Percentiles rank a stretch among this genome's conserved stretches.
phyloP scores from a whole-genome alignment of 2,329 filamentous ascomycete species.

The Ophiostoma sp. region DNA sequence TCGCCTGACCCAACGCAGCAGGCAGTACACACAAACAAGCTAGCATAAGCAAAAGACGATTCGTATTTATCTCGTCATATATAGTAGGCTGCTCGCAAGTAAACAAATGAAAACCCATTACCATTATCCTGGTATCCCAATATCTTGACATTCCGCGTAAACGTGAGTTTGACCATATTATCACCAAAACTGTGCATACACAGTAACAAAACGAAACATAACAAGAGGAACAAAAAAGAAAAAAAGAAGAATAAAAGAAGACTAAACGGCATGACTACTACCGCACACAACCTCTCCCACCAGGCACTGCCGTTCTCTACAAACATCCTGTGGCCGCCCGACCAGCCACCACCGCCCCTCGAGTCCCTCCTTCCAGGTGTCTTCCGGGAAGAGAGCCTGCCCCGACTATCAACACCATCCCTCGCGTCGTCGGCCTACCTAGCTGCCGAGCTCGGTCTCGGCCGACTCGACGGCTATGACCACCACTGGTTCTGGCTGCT shows the following conservation, averaged over 20 bases:
- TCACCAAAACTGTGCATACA: too few species aligned
- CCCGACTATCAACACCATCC: slow-evolving; percentile 19
- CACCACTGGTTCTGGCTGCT: slow-evolving; percentile 29
- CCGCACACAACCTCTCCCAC: not conserved
- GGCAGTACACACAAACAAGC: too few species aligned
- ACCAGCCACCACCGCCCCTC: slow-evolving; percentile 17
- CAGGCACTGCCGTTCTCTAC: slow-evolving; percentile 22
- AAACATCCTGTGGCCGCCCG: slow-evolving; percentile 20
- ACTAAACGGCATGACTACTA: not conserved
- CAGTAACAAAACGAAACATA: not conserved
- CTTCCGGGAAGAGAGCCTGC: slow-evolving; percentile 22
- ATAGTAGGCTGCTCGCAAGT: too few species aligned
- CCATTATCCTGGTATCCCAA: too few species aligned
- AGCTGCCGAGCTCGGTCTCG: slow-evolving; percentile 25
- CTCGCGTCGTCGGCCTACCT: slow-evolving; percentile 24
- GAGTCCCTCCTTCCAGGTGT: slow-evolving; percentile 25
- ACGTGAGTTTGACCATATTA: too few species aligned
- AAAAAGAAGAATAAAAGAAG: not conserved
- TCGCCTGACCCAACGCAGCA: too few species aligned
- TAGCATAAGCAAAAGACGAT: too few species aligned
- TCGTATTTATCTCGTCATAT: too few species aligned
- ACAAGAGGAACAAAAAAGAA: not conserved
- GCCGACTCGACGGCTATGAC: slow-evolving; percentile 25
- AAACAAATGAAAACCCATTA: too few species aligned
- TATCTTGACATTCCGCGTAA: too few species aligned